A percentile compares a stretch with the other conserved stretches of the same genome.
Conservation (phyloP, 768 basidiomycete genomes). For the Boletus rex-veris region DNA sequence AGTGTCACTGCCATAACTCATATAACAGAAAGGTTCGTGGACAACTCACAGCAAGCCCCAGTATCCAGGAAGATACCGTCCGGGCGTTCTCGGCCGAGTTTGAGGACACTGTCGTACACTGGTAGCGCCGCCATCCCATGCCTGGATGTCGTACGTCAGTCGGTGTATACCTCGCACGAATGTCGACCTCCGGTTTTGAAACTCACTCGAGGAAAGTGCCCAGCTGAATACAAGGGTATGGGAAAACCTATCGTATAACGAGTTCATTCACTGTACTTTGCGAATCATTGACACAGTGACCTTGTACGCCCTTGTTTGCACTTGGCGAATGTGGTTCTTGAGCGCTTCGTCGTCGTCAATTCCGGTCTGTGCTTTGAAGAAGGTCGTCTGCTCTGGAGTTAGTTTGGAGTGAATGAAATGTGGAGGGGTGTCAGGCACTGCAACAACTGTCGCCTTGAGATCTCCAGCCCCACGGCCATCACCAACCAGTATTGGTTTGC, state of each 20-base stretch:
- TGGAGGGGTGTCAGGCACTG: not conserved
- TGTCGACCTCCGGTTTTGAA: not conserved
- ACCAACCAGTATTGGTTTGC: not conserved
- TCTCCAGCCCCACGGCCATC: not conserved
- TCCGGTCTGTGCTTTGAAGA: slow-evolving; percentile 28
- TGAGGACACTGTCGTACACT: slow-evolving; percentile 26
- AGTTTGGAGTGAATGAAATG: not conserved
- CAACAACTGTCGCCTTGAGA: not conserved
- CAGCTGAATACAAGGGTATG: slow-evolving; percentile 26
- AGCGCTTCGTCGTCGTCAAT: slow-evolving; percentile 28
- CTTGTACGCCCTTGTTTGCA: slow-evolving; percentile 24
- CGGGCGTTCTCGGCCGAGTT: slow-evolving; percentile 34
- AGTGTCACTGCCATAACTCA: not conserved
- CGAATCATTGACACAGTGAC: not conserved
- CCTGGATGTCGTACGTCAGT: not conserved
- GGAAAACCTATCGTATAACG: slow-evolving; percentile 15
- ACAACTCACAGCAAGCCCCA: slow-evolving; percentile 41
- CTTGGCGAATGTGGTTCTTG: slow-evolving; percentile 27
- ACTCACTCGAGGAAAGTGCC: slow-evolving; percentile 23
- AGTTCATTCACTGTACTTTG: not conserved
- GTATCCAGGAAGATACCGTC: slow-evolving; percentile 41
- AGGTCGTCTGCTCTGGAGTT: slow-evolving; percentile 9
- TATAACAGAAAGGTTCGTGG: not conserved
- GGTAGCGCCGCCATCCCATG: slow-evolving; percentile 5
- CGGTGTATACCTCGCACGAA: not conserved